These are phyloP conservation scores for Pythium brassicae DNA, from an alignment of 352 stramenopile species.

Conservation along the genomic window DNA sequence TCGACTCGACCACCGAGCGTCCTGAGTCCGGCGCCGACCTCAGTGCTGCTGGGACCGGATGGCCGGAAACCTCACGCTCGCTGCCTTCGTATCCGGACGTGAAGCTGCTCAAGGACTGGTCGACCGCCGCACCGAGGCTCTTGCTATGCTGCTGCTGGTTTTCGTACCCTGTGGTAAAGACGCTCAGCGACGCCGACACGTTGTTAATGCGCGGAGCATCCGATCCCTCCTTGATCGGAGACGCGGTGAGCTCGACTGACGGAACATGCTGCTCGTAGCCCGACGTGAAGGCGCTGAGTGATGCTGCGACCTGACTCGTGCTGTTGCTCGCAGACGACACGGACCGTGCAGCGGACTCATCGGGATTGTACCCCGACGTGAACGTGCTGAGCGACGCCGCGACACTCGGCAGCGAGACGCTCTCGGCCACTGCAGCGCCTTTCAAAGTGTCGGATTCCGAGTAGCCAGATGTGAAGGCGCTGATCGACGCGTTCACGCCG, in stretches of 20 bases:
- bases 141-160: background rate
- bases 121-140: background rate
- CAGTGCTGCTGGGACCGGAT: background rate
- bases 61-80: background rate
- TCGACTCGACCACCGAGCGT: background rate
- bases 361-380: conserved; percentile 7
- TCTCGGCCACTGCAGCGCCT: background rate
- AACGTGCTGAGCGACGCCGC: conserved; percentile 23
- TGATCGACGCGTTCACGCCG: conserved; percentile 16
- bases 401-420: background rate
- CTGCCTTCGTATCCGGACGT: conserved; percentile 12
- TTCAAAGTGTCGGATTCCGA: background rate
- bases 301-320: background rate
- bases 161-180: conserved; percentile 22
- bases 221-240: background rate
- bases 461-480: conserved; percentile 24
- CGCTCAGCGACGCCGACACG: conserved; percentile 12
- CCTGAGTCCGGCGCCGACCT: background rate
- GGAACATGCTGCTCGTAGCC: conserved; percentile 12
- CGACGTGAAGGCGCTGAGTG: conserved; percentile 24
- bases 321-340: background rate
- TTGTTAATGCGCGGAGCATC: background rate
- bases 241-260: background rate
- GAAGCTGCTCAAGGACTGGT: conserved; percentile 13
- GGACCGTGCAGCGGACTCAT: background rate